phyloP scores from a whole-genome alignment of 768 basidiomycete species.

The Phlebiopsis gigantea region DNA sequence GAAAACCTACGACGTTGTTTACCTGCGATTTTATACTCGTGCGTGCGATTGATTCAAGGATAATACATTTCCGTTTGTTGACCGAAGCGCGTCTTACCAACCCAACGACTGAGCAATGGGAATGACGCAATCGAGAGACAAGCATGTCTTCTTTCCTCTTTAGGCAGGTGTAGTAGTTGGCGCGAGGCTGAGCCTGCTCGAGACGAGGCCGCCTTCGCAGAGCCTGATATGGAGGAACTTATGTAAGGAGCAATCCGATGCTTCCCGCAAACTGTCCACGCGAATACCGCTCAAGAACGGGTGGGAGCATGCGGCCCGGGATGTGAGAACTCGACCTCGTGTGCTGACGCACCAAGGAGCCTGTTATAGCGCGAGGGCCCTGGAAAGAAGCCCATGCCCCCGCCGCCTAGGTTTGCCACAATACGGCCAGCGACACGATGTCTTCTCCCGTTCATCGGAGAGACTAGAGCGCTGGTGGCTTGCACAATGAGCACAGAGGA shows the following conservation, averaged over 20 bases:
- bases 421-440: not conserved
- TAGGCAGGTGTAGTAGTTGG: constrained; percentile 1
- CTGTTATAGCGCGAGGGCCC: not conserved
- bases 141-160: not conserved
- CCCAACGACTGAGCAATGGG: no score
- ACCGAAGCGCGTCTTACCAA: not conserved
- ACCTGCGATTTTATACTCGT: not conserved
- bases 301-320: no score
- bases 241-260: no score
- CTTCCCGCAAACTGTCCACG: no score
- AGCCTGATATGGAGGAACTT: no score
- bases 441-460: not conserved
- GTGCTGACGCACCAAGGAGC: not conserved
- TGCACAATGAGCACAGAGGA: not conserved
- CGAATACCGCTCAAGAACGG: no score
- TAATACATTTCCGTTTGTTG: not conserved
- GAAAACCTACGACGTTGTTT: no score
- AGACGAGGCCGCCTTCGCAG: no score
- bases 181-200: not conserved
- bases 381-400: not conserved
- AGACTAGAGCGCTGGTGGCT: not conserved
- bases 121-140: not conserved
- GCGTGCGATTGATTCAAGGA: not conserved
- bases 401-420: not conserved
- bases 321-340: not conserved